Percentiles rank a stretch among this genome's conserved stretches.
Conservation (phyloP, 2,329 filamentous ascomycete species). For the Exophiala aquamarina region DNA sequence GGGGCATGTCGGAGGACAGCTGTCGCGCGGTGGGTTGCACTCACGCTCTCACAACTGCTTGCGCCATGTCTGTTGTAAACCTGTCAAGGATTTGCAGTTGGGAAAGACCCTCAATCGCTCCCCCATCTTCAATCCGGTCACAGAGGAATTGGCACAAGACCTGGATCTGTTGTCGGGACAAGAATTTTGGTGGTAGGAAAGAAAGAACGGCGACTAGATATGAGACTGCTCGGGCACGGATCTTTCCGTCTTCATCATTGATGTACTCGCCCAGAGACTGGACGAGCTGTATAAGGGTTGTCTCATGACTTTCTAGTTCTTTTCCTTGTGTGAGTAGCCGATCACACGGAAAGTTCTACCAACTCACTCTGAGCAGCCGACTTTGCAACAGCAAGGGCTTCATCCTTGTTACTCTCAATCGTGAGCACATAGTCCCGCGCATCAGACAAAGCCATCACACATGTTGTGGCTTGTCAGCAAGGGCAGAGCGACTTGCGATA, state of each 20-base stretch:
- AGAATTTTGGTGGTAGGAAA: slow-evolving; percentile 53
- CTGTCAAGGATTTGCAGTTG: slow-evolving; percentile 60
- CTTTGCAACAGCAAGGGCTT: slow-evolving; percentile 46
- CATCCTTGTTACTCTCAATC: slow-evolving; percentile 46
- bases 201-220: slow-evolving; percentile 46
- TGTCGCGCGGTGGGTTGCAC: slow-evolving; percentile 31
- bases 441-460: slow-evolving; percentile 41
- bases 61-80: slow-evolving; percentile 58
- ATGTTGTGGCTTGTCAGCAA: slow-evolving; percentile 10
- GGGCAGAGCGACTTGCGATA: neutral
- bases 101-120: slow-evolving; percentile 58
- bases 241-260: slow-evolving; percentile 62
- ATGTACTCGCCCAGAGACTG: slow-evolving; percentile 66
- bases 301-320: slow-evolving; percentile 61
- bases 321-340: neutral
- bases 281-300: slow-evolving; percentile 62
- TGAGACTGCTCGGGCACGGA: slow-evolving; percentile 58
- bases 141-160: slow-evolving; percentile 66
- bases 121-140: slow-evolving; percentile 63
- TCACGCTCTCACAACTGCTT: slow-evolving; percentile 54
- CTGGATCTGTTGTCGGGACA: slow-evolving; percentile 61
- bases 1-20: slow-evolving; percentile 21
- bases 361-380: slow-evolving; percentile 43
- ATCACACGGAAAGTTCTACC: slow-evolving; percentile 4
- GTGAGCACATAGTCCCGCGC: slow-evolving; percentile 50